A percentile compares a stretch with the other conserved stretches of the same genome.
Conservation (phyloP, 73 alveolate genomes). For the Tetrahymena borealis region DNA sequence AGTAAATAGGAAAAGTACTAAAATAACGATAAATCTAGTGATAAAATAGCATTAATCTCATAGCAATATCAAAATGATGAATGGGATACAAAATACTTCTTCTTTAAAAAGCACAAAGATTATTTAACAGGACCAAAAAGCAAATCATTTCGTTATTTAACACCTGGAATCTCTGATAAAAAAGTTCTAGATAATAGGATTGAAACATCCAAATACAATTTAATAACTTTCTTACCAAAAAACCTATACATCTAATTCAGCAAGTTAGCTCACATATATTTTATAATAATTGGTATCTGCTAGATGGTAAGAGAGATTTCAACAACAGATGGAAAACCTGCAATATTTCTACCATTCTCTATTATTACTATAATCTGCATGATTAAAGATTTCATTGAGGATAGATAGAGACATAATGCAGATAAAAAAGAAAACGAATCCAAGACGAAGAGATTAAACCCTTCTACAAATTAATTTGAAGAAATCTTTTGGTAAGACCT, state of each 20-base stretch:
- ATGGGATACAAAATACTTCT: not conserved
- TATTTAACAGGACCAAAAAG: not conserved
- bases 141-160: not conserved
- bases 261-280: conserved; percentile 50
- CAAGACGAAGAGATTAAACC: conserved; percentile 41
- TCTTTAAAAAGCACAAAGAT: not conserved
- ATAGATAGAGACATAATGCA: conserved; percentile 73
- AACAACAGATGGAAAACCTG: conserved; percentile 65
- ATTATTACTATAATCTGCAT: conserved; percentile 67
- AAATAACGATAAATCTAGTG: too few species aligned
- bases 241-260: conserved; percentile 50
- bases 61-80: not conserved
- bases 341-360: conserved; percentile 51
- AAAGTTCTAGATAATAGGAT: conserved; percentile 29
- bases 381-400: conserved; percentile 85
- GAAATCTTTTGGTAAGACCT: conserved; percentile 63
- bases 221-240: conserved; percentile 63
- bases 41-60: not conserved
- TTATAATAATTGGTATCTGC: conserved; percentile 40
- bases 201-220: conserved; percentile 64
- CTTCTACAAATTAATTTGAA: conserved; percentile 13
- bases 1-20: too few species aligned
- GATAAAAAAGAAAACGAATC: conserved; percentile 84
- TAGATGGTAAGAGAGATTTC: conserved; percentile 58
- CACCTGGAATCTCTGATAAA: not conserved